Evolutionary conservation across 2,329 filamentous ascomycete genomes (phyloP).

Genomic region (Cadophora sp.): DNA sequence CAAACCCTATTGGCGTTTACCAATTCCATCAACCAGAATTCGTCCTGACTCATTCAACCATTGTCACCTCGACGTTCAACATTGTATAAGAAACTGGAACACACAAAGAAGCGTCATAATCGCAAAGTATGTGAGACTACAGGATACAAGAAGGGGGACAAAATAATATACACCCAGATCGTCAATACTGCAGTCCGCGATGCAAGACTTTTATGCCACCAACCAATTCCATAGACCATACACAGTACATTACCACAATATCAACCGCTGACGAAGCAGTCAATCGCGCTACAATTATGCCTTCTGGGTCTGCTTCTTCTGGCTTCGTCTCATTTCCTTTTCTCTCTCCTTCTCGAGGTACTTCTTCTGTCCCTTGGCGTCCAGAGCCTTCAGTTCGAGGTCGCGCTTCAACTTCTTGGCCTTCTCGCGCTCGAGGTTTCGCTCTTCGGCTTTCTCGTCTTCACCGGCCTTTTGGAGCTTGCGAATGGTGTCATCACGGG

Average conservation of each 20-base stretch:
- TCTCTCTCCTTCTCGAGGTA: conserved; percentile 82
- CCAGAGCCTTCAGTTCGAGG: conserved; percentile 75
- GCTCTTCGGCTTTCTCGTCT: conserved; percentile 81
- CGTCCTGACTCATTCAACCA: no score
- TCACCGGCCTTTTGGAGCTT: conserved; percentile 83
- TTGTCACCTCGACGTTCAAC: no score
- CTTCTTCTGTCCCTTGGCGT: conserved; percentile 85
- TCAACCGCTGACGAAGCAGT: not conserved
- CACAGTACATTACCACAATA: conserved; percentile 19
- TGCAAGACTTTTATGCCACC: conserved; percentile 15
- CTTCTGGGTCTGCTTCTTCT: conserved; percentile 64
- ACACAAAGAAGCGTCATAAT: not conserved
- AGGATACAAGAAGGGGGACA: conserved; percentile 7
- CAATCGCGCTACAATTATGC: conserved; percentile 11
- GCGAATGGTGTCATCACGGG: conserved; percentile 80
- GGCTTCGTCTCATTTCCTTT: conserved; percentile 68
- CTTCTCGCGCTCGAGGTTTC: conserved; percentile 73
- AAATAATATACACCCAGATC: conserved; percentile 19
- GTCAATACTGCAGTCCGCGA: not conserved
- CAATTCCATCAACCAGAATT: no score
- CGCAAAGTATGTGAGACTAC: not conserved
- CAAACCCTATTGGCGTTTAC: no score
- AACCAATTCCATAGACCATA: not conserved
- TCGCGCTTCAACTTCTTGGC: conserved; percentile 91
- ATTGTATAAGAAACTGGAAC: not conserved